phyloP scores from a whole-genome alignment of 257 asterid species.

The Echites panduratus region DNA sequence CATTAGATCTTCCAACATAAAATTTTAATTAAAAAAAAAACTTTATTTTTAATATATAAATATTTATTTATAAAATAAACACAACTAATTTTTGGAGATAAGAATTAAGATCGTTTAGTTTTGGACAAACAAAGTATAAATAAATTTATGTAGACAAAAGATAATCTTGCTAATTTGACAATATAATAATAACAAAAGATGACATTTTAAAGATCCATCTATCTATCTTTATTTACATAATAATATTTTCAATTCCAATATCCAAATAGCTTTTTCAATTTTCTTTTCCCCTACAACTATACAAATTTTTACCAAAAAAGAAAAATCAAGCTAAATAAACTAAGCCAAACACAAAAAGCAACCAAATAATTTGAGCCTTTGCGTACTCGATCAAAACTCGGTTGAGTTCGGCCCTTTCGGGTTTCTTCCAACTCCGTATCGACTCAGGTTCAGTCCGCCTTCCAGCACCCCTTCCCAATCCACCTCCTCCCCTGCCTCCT shows the following conservation, averaged over 20 bases:
- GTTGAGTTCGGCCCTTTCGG: conserved; percentile 29
- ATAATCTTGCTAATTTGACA: no score
- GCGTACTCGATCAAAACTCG: conserved; percentile 25
- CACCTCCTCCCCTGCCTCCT: conserved; percentile 48
- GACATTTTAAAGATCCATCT: background rate
- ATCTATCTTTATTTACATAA: background rate
- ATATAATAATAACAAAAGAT: no score
- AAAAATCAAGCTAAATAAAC: background rate
- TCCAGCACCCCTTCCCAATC: conserved; percentile 79
- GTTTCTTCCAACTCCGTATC: conserved; percentile 35
- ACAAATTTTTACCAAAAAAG: background rate
- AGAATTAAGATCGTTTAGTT: no score
- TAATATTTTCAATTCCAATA: background rate
- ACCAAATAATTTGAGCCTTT: conserved; percentile 22
- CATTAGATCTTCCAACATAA: no score
- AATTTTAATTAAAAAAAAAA: no score
- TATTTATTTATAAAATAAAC: no score
- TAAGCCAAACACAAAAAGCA: background rate
- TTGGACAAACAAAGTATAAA: no score
- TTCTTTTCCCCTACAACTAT: background rate
- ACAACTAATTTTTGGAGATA: no score
- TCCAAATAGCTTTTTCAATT: background rate
- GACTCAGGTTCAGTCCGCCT: conserved; percentile 50
- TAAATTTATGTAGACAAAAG: no score
- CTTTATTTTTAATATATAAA: no score